These are phyloP conservation scores for Coemansia sp. DNA, from an alignment of 192 early-diverging fungal species.

Conservation along the genomic window DNA sequence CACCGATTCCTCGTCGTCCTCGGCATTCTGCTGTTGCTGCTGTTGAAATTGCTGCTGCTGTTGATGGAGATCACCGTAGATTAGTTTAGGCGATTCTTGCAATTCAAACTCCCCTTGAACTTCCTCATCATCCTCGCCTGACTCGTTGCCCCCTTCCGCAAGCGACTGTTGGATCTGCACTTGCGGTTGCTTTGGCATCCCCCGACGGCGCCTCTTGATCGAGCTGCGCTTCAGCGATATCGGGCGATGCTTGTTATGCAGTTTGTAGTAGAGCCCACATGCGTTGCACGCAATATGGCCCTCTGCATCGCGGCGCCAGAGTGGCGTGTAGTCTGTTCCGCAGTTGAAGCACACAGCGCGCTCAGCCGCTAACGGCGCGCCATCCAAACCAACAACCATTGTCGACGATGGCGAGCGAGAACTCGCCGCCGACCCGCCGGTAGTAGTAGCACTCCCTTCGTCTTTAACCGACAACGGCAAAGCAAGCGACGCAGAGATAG, in stretches of 20 bases:
- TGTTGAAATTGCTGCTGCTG: background rate
- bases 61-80: background rate
- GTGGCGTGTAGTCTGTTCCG: slow-evolving; percentile 71
- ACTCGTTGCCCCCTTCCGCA: background rate
- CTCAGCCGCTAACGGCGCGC: slow-evolving; percentile 1
- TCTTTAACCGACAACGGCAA: background rate
- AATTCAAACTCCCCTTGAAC: background rate
- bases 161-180: background rate
- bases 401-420: background rate
- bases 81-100: no score
- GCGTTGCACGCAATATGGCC: slow-evolving; percentile 88
- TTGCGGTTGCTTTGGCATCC: slow-evolving; percentile 19
- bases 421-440: background rate
- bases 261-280: slow-evolving; percentile 89
- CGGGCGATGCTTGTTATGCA: slow-evolving; percentile 82
- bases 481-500: slow-evolving; percentile 19
- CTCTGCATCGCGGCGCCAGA: slow-evolving; percentile 76
- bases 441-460: background rate
- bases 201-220: slow-evolving; percentile 73
- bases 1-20: slow-evolving; percentile 6
- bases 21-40: background rate
- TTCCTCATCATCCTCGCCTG: no score
- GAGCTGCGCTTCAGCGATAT: slow-evolving; percentile 74
- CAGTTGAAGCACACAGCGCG: slow-evolving; percentile 70
- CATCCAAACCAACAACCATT: background rate